A percentile compares a stretch with the other conserved stretches of the same genome.
Evolutionary conservation across 176 grass and related monocot genomes (phyloP).

Genomic region (Lolium rigidum): DNA sequence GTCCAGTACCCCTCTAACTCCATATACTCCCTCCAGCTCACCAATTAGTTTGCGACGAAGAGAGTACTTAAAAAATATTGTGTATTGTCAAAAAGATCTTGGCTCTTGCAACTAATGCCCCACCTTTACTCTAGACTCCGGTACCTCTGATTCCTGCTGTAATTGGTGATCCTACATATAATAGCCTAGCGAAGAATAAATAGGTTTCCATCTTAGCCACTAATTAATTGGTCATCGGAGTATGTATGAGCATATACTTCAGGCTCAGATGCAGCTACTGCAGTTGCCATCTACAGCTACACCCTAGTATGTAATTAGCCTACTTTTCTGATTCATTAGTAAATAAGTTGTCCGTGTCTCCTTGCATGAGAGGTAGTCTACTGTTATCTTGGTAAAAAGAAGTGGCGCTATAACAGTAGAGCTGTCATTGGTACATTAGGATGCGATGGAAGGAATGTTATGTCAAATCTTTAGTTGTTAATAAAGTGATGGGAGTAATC

Average conservation of each 20-base stretch:
- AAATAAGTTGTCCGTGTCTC: constrained; percentile 2
- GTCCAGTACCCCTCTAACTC: constrained; percentile 9
- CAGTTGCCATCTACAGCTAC: background rate
- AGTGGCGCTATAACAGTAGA: background rate
- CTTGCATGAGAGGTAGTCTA: background rate
- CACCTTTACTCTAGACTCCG: background rate
- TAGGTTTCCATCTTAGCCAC: constrained; percentile 7
- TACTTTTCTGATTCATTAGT: background rate
- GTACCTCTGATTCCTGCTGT: background rate
- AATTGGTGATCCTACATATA: background rate
- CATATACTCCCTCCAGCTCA: background rate
- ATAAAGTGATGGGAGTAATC: background rate
- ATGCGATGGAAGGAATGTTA: constrained; percentile 24
- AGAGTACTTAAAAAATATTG: background rate
- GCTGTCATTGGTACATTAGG: constrained; percentile 4
- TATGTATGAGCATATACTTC: background rate
- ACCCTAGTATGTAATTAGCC: background rate
- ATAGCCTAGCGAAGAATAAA: constrained; percentile 7
- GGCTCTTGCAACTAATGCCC: background rate
- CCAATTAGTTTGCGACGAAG: too few species aligned
- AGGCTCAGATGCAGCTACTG: constrained; percentile 10
- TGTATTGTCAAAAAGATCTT: constrained; percentile 5
- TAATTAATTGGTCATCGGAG: constrained; percentile 21
- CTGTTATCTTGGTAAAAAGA: background rate
- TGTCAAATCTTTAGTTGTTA: constrained; percentile 8